Evolutionary conservation across 1,284 basidiomycete species (phyloP).

Genomic region (Cutaneotrichosporon sp.): DNA sequence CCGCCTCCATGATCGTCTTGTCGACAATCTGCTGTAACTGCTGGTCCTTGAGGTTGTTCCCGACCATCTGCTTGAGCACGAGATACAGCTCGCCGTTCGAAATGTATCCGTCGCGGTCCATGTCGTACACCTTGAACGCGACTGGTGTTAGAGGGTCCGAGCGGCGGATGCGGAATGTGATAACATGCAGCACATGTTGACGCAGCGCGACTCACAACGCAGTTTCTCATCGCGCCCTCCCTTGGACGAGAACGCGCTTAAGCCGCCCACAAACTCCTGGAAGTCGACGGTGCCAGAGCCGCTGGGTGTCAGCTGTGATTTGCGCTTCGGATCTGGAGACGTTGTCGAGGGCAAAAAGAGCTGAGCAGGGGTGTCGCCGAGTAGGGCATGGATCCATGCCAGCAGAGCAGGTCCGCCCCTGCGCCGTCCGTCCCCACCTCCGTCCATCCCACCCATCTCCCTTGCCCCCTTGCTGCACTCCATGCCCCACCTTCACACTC

Average conservation of each 20-base stretch:
- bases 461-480: not conserved
- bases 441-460: no score
- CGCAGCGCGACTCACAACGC: constrained; percentile 64
- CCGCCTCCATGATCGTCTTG: constrained; percentile 99
- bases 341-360: not conserved
- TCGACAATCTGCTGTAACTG: constrained; percentile 99
- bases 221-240: constrained; percentile 96
- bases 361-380: not conserved
- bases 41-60: constrained; percentile 98
- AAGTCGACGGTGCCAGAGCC: constrained; percentile 98
- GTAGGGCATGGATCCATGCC: no score
- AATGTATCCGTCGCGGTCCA: constrained; percentile 94
- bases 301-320: constrained; percentile 54
- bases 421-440: no score
- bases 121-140: constrained; percentile 98
- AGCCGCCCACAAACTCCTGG: constrained; percentile 95
- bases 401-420: no score
- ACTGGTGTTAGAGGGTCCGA: constrained; percentile 57
- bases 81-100: constrained; percentile 99
- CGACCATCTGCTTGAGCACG: constrained; percentile 99
- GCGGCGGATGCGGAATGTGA: not conserved
- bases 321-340: not conserved
- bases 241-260: constrained; percentile 95
- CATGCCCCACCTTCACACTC: not conserved
- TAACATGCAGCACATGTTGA: not conserved